phyloP scores from a whole-genome alignment of 1,139 yeast genomes.

The Spathaspora sp. region DNA sequence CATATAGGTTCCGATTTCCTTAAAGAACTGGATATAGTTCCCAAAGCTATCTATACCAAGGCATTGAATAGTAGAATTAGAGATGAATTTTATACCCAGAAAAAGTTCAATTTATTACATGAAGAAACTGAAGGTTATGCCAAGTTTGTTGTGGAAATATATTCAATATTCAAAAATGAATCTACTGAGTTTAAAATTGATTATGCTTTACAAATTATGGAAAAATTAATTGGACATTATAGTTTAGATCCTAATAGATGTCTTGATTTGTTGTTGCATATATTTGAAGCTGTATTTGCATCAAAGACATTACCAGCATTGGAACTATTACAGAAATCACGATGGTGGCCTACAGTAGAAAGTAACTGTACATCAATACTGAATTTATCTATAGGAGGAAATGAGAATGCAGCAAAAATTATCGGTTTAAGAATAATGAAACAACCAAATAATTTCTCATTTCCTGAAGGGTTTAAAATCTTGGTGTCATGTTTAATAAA shows the following conservation, averaged over 20 bases:
- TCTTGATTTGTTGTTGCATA: constrained; percentile 59
- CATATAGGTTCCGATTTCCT: constrained; percentile 38
- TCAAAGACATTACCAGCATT: constrained; percentile 48
- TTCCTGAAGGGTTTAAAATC: constrained; percentile 48
- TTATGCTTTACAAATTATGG: constrained; percentile 50
- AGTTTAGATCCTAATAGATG: constrained; percentile 74
- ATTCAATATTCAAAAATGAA: constrained; percentile 38
- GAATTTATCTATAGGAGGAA: constrained; percentile 61
- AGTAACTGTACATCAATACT: constrained; percentile 33
- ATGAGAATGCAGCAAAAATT: constrained; percentile 56
- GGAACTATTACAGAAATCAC: constrained; percentile 48
- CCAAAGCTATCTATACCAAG: constrained; percentile 34
- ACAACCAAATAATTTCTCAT: constrained; percentile 28
- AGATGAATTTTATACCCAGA: constrained; percentile 64
- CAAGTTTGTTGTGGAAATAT: constrained; percentile 57
- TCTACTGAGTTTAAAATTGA: constrained; percentile 44
- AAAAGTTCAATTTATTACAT: constrained; percentile 68
- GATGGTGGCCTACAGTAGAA: constrained; percentile 62
- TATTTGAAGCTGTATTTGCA: constrained; percentile 46
- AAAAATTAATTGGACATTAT: constrained; percentile 71
- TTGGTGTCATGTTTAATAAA: constrained; percentile 60
- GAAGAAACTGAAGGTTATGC: constrained; percentile 86
- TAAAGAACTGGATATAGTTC: constrained; percentile 38
- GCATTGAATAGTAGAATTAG: constrained; percentile 47
- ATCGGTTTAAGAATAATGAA: constrained; percentile 56